phyloP scores from a whole-genome alignment of 2,329 filamentous ascomycete genomes.

The Fusarium sp. region DNA sequence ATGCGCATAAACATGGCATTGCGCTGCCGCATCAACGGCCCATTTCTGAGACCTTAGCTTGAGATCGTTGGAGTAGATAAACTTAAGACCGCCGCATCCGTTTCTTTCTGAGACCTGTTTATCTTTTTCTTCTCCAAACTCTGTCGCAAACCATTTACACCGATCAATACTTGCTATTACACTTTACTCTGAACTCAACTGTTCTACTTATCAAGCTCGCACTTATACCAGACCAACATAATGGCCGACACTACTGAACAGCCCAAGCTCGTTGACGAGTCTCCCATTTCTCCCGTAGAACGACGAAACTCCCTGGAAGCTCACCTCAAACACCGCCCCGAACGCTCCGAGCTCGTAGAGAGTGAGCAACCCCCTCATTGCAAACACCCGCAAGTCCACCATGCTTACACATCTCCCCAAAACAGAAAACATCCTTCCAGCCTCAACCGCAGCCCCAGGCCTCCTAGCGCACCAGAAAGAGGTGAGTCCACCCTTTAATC shows the following conservation, averaged over 20 bases:
- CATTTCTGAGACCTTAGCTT: conserved; percentile 42
- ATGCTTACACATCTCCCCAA: conserved; percentile 40
- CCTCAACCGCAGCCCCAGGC: conserved; percentile 80
- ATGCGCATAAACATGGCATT: conserved; percentile 45
- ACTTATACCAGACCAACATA: conserved; percentile 11
- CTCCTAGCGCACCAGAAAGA: conserved; percentile 85
- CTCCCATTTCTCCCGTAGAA: conserved; percentile 64
- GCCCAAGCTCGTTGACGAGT: conserved; percentile 59
- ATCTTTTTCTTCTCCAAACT: conserved; percentile 13
- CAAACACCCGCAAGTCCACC: conserved; percentile 45
- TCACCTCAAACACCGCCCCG: conserved; percentile 78
- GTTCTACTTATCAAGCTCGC: background rate
- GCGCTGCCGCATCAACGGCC: conserved; percentile 48
- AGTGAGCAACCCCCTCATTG: conserved; percentile 64
- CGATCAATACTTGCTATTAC: background rate
- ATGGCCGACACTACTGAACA: conserved; percentile 47
- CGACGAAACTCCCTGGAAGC: conserved; percentile 79
- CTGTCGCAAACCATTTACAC: conserved; percentile 21
- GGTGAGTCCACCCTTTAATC: conserved; percentile 51
- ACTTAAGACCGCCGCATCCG: conserved; percentile 39
- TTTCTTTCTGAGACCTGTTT: conserved; percentile 28
- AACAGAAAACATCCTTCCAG: conserved; percentile 86
- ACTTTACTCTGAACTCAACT: background rate
- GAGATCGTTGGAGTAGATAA: conserved; percentile 33
- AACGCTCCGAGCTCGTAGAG: conserved; percentile 82